These are phyloP conservation scores for Lobulomyces angularis DNA, from an alignment of 192 early-diverging fungal species.

Conservation along the genomic window DNA sequence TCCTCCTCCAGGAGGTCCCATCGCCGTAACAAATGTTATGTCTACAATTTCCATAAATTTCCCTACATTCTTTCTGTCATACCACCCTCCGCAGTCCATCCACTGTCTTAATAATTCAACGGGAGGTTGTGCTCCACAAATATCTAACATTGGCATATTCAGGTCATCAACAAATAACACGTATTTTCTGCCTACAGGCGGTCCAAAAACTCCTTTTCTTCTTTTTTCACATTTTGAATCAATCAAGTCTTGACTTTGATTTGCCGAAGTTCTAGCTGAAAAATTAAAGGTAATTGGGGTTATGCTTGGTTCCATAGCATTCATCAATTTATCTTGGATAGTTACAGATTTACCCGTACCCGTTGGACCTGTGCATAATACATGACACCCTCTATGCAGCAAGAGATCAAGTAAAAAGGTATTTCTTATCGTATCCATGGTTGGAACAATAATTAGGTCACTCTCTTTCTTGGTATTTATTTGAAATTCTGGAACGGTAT, in stretches of 20 bases:
- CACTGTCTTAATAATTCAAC: constrained; percentile 47
- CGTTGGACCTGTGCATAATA: constrained; percentile 42
- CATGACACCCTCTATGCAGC: constrained; percentile 34
- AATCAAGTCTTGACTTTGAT: constrained; percentile 50
- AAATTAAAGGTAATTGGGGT: constrained; percentile 46
- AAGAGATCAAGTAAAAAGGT: constrained; percentile 40
- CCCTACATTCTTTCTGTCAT: constrained; percentile 41
- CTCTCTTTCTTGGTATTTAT: constrained; percentile 19
- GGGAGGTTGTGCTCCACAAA: constrained; percentile 52
- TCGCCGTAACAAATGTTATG: constrained; percentile 41
- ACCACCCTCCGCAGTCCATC: constrained; percentile 54
- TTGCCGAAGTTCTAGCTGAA: constrained; percentile 44
- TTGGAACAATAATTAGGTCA: constrained; percentile 34
- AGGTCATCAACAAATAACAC: constrained; percentile 49
- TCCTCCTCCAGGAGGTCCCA: constrained; percentile 54
- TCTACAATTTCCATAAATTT: constrained; percentile 52
- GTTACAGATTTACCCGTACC: constrained; percentile 53
- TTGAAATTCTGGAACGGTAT: constrained; percentile 28
- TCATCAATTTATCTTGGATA: constrained; percentile 44
- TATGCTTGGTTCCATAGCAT: constrained; percentile 27
- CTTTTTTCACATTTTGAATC: constrained; percentile 53
- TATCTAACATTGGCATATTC: constrained; percentile 49
- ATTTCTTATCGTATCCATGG: constrained; percentile 48
- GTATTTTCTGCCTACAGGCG: constrained; percentile 45
- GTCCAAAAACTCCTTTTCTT: constrained; percentile 50